These are phyloP conservation scores for Salvia splendens DNA, from an alignment of 257 asterid species.

Conservation along the genomic window DNA sequence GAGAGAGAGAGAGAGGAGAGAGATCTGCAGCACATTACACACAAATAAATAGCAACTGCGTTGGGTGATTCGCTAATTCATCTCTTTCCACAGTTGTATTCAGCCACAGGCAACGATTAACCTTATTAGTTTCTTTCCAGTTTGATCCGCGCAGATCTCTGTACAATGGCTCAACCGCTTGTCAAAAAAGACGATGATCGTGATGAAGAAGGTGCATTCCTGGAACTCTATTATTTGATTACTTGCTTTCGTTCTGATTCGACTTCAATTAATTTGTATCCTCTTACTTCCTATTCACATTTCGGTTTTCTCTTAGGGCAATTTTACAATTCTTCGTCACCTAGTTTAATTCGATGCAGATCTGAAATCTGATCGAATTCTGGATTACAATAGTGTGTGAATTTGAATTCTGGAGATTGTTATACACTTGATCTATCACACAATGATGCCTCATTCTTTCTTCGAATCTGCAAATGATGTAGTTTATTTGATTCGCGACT, in stretches of 20 bases:
- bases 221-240: constrained; percentile 11
- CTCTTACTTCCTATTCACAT: constrained; percentile 9
- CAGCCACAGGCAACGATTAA: not conserved
- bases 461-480: no score
- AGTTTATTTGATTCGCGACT: no score
- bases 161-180: constrained; percentile 65
- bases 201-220: constrained; percentile 62
- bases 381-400: no score
- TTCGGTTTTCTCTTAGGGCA: not conserved
- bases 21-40: constrained; percentile 36
- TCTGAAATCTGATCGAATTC: no score
- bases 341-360: not conserved
- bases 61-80: constrained; percentile 36
- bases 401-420: no score
- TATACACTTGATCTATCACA: no score
- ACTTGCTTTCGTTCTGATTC: not conserved
- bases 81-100: not conserved
- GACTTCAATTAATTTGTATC: constrained; percentile 21
- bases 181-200: constrained; percentile 76
- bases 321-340: constrained; percentile 18
- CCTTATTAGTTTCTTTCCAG: constrained; percentile 23
- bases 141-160: constrained; percentile 48
- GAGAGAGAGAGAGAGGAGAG: constrained; percentile 32
- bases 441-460: no score
- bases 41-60: constrained; percentile 25